These are phyloP conservation scores for Fusarium incarnatum DNA, from an alignment of 2,329 filamentous ascomycete genomes.

Conservation along the genomic window DNA sequence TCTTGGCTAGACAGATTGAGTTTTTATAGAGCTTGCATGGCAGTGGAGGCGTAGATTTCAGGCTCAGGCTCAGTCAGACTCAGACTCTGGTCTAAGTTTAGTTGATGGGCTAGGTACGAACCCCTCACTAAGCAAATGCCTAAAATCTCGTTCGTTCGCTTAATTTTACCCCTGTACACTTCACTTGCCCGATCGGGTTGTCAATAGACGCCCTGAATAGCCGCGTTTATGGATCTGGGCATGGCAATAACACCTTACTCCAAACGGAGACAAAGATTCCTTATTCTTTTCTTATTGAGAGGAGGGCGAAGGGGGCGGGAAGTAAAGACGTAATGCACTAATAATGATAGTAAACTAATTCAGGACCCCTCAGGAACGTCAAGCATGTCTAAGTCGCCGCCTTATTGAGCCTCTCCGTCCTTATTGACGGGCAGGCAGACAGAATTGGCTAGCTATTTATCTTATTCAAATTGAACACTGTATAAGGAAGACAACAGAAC, in stretches of 20 bases:
- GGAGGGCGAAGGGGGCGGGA: not conserved
- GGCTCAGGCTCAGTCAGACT: not conserved
- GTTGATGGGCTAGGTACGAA: not conserved
- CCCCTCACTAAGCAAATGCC: not conserved
- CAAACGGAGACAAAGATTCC: constrained; percentile 23
- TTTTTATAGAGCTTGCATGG: constrained; percentile 13
- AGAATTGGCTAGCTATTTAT: constrained; percentile 1
- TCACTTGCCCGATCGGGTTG: constrained; percentile 47
- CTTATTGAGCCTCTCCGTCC: constrained; percentile 22
- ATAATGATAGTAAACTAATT: constrained; percentile 24
- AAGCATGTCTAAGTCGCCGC: constrained; percentile 25
- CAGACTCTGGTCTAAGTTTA: not conserved
- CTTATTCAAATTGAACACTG: constrained; percentile 1
- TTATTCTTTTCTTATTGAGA: constrained; percentile 14
- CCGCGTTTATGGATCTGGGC: constrained; percentile 32
- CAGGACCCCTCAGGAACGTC: constrained; percentile 12
- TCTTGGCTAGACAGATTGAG: not conserved
- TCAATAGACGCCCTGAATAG: constrained; percentile 54
- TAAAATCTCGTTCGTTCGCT: constrained; percentile 1
- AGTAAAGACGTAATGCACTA: not conserved
- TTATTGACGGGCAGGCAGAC: constrained; percentile 14
- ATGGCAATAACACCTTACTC: constrained; percentile 17
- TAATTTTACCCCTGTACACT: constrained; percentile 9
- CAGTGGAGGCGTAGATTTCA: not conserved
- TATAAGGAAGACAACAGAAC: constrained; percentile 24